Evolutionary conservation across 1,284 basidiomycete genomes (phyloP).

Genomic region (Boletus semigastroideus): DNA sequence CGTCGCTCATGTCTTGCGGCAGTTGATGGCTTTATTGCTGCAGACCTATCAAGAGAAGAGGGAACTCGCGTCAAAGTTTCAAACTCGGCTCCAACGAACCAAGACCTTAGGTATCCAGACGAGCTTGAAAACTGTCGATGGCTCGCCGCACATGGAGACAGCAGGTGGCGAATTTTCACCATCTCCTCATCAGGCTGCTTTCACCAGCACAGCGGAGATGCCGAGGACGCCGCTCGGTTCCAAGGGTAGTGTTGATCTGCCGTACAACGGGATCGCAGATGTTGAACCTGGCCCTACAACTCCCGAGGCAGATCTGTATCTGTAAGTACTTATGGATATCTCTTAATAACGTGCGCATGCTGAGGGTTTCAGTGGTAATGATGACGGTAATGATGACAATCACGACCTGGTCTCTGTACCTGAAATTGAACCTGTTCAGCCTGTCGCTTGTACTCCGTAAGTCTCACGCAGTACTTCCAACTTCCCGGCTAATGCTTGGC

Average conservation of each 20-base stretch:
- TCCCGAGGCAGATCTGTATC: background rate
- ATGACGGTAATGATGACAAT: slow-evolving; percentile 1
- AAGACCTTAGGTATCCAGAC: slow-evolving; percentile 25
- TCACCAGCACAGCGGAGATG: background rate
- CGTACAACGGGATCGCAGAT: background rate
- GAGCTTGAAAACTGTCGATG: slow-evolving; percentile 11
- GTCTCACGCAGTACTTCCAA: background rate
- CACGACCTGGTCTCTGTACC: background rate
- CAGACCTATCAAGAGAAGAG: slow-evolving; percentile 28
- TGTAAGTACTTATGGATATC: slow-evolving; percentile 12
- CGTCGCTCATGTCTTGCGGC: slow-evolving; percentile 7
- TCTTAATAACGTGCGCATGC: background rate
- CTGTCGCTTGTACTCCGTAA: slow-evolving; percentile 18
- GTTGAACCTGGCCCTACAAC: background rate
- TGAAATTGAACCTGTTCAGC: background rate
- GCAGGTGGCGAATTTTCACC: background rate
- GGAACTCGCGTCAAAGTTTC: slow-evolving; percentile 10
- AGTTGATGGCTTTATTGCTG: slow-evolving; percentile 30
- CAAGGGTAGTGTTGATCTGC: background rate
- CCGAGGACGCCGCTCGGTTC: background rate
- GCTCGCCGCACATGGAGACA: background rate
- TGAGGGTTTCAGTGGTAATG: slow-evolving; percentile 5
- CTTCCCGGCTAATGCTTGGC: background rate
- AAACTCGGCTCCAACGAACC: slow-evolving; percentile 3
- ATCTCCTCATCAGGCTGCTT: background rate